phyloP scores from a whole-genome alignment of 1,284 basidiomycete species.

The Apiotrichum gracile region DNA sequence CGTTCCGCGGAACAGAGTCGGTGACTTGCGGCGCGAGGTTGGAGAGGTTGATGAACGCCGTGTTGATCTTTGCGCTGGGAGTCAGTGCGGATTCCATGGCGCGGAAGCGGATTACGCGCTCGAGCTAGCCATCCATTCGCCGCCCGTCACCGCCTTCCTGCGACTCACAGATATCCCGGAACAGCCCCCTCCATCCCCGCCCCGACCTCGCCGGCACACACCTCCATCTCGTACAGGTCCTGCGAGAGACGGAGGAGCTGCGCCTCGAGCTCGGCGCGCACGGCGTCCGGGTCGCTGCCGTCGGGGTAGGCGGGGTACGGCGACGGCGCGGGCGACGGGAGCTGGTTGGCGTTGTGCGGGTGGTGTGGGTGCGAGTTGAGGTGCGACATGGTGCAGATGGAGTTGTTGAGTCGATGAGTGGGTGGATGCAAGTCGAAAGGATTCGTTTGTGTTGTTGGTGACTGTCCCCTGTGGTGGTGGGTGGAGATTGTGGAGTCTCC shows the following conservation, averaged over 20 bases:
- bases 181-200: slow-evolving; percentile 34
- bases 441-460: too few species aligned
- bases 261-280: slow-evolving; percentile 31
- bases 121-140: background rate
- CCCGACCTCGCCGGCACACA: slow-evolving; percentile 42
- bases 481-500: too few species aligned
- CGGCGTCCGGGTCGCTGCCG: slow-evolving; percentile 18
- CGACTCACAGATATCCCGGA: slow-evolving; percentile 32
- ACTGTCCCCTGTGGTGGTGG: too few species aligned
- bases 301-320: slow-evolving; percentile 12
- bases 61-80: slow-evolving; percentile 29
- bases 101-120: background rate
- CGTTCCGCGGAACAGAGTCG: slow-evolving; percentile 34
- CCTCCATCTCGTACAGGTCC: slow-evolving; percentile 44
- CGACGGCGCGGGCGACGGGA: slow-evolving; percentile 35
- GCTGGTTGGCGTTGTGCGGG: too few species aligned
- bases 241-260: slow-evolving; percentile 13
- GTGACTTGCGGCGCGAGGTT: slow-evolving; percentile 25
- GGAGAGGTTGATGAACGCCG: slow-evolving; percentile 24
- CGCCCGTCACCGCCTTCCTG: background rate
- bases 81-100: background rate
- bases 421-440: slow-evolving; percentile 6
- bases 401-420: slow-evolving; percentile 1
- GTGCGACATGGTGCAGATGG: slow-evolving; percentile 15
- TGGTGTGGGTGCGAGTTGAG: background rate